Evolutionary conservation across 805 yeast genomes (phyloP).

Genomic region (Blastobotrys robertii): DNA sequence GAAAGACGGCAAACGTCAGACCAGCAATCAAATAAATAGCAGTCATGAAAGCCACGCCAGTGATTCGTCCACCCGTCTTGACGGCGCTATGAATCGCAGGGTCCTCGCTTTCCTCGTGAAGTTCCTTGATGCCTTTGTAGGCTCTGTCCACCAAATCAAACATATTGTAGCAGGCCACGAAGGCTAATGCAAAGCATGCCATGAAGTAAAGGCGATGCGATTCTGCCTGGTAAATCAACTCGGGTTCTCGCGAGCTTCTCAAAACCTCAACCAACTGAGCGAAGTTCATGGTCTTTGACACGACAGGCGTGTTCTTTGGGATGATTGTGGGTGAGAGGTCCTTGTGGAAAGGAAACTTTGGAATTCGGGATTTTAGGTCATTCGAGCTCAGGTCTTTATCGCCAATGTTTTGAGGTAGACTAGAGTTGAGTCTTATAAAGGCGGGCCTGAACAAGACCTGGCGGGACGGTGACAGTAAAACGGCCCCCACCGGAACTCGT

Average conservation of each 20-base stretch:
- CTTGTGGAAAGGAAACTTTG: conserved; percentile 54
- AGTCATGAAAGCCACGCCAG: conserved; percentile 29
- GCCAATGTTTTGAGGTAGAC: not conserved
- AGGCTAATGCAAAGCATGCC: conserved; percentile 56
- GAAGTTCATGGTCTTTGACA: conserved; percentile 45
- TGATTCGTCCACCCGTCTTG: conserved; percentile 29
- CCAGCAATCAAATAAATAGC: conserved; percentile 34
- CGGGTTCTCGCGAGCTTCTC: conserved; percentile 49
- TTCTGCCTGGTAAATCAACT: conserved; percentile 72
- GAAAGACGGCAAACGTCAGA: conserved; percentile 40
- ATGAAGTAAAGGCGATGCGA: conserved; percentile 71
- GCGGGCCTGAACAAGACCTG: too few species aligned
- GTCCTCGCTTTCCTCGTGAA: conserved; percentile 43
- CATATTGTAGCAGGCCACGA: conserved; percentile 60
- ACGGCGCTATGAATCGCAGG: conserved; percentile 31
- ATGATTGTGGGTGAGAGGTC: conserved; percentile 56
- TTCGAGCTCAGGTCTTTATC: conserved; percentile 28
- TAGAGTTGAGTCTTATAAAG: conserved; percentile 1
- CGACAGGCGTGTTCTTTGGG: conserved; percentile 70
- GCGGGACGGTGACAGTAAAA: too few species aligned
- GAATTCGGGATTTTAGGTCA: conserved; percentile 48
- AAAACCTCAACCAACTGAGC: conserved; percentile 53
- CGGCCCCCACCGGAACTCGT: too few species aligned
- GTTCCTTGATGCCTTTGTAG: conserved; percentile 38
- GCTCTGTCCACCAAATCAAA: conserved; percentile 46